phyloP scores from a whole-genome alignment of 2,329 filamentous ascomycete genomes.

The Delphinella strobiligena region DNA sequence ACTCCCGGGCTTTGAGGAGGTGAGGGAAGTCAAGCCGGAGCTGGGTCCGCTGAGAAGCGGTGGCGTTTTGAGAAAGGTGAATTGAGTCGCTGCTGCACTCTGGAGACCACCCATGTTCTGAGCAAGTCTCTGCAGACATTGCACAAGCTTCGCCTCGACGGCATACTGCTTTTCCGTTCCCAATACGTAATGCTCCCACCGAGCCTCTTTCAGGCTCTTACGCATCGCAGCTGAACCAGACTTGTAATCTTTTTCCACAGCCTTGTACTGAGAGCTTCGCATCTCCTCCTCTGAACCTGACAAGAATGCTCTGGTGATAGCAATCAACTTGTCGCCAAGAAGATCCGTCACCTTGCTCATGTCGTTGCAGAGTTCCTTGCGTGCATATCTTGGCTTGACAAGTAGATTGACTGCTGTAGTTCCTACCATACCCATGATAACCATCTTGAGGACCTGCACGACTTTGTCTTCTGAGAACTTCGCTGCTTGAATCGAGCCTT shows the following conservation, averaged over 20 bases:
- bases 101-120: slow-evolving; percentile 84
- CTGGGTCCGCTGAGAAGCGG: slow-evolving; percentile 8
- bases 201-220: slow-evolving; percentile 71
- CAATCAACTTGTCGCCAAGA: slow-evolving; percentile 67
- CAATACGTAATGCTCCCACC: slow-evolving; percentile 74
- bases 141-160: slow-evolving; percentile 67
- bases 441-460: slow-evolving; percentile 69
- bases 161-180: slow-evolving; percentile 70
- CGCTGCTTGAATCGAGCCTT: slow-evolving; percentile 72
- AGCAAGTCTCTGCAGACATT: slow-evolving; percentile 71
- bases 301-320: slow-evolving; percentile 73
- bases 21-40: slow-evolving; percentile 3
- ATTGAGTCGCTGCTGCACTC: slow-evolving; percentile 82
- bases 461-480: slow-evolving; percentile 75
- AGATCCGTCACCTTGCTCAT: slow-evolving; percentile 63
- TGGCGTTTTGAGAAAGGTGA: slow-evolving; percentile 63
- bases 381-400: slow-evolving; percentile 67
- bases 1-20: slow-evolving; percentile 5
- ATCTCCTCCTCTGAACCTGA: slow-evolving; percentile 72
- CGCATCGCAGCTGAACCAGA: slow-evolving; percentile 58
- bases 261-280: slow-evolving; percentile 52
- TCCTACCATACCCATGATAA: slow-evolving; percentile 62
- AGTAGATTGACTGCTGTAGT: slow-evolving; percentile 65
- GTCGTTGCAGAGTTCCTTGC: slow-evolving; percentile 58
- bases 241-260: slow-evolving; percentile 46